Base-by-base conservation (phyloP, 192 early-diverging fungal species). In the Backusella westeae region DNA sequence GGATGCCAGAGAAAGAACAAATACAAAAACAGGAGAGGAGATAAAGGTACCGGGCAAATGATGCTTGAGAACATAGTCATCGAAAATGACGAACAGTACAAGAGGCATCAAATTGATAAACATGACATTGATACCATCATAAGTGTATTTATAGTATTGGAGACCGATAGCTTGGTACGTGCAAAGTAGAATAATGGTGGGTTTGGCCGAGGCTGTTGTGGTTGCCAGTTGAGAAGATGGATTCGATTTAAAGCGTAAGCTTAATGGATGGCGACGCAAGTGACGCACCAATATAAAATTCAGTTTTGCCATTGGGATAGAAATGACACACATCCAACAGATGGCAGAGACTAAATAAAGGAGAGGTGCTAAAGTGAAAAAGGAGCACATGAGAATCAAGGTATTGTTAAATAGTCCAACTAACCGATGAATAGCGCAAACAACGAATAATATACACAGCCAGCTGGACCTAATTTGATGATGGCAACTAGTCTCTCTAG, bases 71-170 rank as follows among this genome's bases (percentile, higher is more conserved):
- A 93, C 81, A 82, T 93, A 94, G 42, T 94, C 91, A 67, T 96
- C 93, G 10, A 94, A 74, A 36, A 98, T 90, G 6, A 93, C 91
- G 80, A 98, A 97, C 32, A 93, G 81, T 1, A 95, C 92, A 1
- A 98, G 73, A 1, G 91, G 89, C 44, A 97, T 85, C 81, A 96
- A 82, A 82, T 99, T 97, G 86, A 98, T 94, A 81, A 99, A 93
- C 71, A 98, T 91, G 74, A 99, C 95, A 87, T 98, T 99, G 87
- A 97, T 92, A 34, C 98, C 98, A 42, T 96, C 96, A 23, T 94
- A 89, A 1, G 96, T 98, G 84, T 96, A 97, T 84, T 97, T 97
- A 89, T 96, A 96, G 85, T 98, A 99, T 82, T 94, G 92, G 70
- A 90, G 86, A n/a, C 98, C 98, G 34, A 94, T 85, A 1, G 96